Conservation (phyloP, 2,329 filamentous ascomycete species). For the Colletotrichum liriopes region DNA sequence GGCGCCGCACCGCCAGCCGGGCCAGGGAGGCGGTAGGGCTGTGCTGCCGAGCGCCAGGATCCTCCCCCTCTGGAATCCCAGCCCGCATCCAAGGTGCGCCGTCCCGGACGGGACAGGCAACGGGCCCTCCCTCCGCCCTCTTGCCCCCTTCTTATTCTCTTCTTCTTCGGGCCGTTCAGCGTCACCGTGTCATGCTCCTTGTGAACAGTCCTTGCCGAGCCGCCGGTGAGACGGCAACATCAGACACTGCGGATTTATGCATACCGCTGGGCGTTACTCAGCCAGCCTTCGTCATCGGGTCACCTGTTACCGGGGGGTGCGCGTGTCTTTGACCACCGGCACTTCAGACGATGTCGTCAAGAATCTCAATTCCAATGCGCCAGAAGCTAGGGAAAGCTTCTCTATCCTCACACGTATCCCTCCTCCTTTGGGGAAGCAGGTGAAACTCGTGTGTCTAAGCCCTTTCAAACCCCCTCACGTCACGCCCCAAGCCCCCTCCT, state of each 20-base stretch:
- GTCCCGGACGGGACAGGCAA: constrained; percentile 21
- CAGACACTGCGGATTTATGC: constrained; percentile 24
- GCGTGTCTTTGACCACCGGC: constrained; percentile 11
- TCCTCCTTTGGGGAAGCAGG: background rate
- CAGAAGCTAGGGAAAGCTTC: constrained; percentile 4
- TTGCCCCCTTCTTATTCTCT: no score
- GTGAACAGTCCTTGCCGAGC: background rate
- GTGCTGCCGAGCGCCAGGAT: constrained; percentile 15
- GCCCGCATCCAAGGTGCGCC: background rate
- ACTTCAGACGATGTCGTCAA: constrained; percentile 13
- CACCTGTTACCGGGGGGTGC: no score
- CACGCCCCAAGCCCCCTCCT: background rate
- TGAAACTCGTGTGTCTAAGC: constrained; percentile 29
- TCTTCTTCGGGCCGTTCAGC: background rate
- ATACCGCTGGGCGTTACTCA: background rate
- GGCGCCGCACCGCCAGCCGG: constrained; percentile 16
- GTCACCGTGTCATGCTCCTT: background rate
- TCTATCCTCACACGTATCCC: background rate
- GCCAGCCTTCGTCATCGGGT: background rate
- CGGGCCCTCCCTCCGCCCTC: constrained; percentile 8
- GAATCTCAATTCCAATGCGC: constrained; percentile 4
- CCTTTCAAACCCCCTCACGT: constrained; percentile 16
- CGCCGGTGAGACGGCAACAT: constrained; percentile 4
- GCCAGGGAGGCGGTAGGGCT: constrained; percentile 25
- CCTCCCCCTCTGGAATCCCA: background rate